A percentile compares a stretch with the other conserved stretches of the same genome.
These are phyloP conservation scores for Volutella citrinella DNA, from an alignment of 2,329 filamentous ascomycete genomes.

Conservation along the genomic window DNA sequence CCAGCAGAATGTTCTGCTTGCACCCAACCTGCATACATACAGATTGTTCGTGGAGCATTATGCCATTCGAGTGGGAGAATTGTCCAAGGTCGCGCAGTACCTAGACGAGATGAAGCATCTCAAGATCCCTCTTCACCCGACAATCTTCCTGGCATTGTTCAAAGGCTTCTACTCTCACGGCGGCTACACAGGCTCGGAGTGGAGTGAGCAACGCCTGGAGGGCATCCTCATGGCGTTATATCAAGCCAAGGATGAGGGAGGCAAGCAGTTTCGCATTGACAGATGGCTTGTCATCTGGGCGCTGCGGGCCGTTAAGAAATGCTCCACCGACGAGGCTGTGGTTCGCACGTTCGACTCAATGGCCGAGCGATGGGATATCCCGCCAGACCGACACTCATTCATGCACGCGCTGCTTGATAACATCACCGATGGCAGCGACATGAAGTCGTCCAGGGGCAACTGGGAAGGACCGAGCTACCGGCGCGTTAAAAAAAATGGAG, in stretches of 20 bases:
- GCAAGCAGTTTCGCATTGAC: conserved; percentile 49
- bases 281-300: conserved; percentile 61
- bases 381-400: conserved; percentile 39
- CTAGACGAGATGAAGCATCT: conserved; percentile 77
- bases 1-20: conserved; percentile 64
- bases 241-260: conserved; percentile 45
- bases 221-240: conserved; percentile 66
- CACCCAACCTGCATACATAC: conserved; percentile 77
- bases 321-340: conserved; percentile 49
- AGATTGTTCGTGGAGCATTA: conserved; percentile 76
- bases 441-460: conserved; percentile 25
- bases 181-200: conserved; percentile 59
- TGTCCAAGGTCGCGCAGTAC: conserved; percentile 67
- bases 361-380: conserved; percentile 45
- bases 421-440: conserved; percentile 34
- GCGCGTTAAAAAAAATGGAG: conserved; percentile 26
- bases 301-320: conserved; percentile 62
- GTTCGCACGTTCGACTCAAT: conserved; percentile 53
- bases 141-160: conserved; percentile 78
- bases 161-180: conserved; percentile 78
- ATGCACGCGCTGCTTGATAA: conserved; percentile 45
- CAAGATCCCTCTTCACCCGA: conserved; percentile 66
- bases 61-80: conserved; percentile 64
- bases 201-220: conserved; percentile 69
- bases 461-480: conserved; percentile 22